A percentile compares a stretch with the other conserved stretches of the same genome.
Evolutionary conservation across 2,329 filamentous ascomycete genomes (phyloP).

Genomic region (Fusarium haematococcum): DNA sequence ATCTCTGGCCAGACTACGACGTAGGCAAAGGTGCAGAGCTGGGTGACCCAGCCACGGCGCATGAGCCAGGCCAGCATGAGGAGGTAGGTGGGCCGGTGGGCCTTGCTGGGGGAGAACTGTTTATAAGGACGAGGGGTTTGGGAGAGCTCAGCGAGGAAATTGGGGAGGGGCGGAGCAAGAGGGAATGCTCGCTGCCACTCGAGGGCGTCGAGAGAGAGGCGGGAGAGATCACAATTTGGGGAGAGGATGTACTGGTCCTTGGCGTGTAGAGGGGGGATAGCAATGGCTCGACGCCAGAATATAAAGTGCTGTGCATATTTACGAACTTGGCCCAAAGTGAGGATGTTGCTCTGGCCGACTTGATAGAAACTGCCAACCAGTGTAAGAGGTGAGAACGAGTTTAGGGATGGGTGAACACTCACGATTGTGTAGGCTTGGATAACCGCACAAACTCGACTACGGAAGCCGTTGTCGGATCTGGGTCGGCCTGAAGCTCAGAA

Average conservation of each 20-base stretch:
- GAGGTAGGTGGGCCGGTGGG: conserved; percentile 88
- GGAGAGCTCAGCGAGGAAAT: conserved; percentile 88
- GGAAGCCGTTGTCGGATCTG: conserved; percentile 79
- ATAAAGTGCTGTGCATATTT: conserved; percentile 93
- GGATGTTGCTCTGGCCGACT: conserved; percentile 75
- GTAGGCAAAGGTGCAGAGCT: conserved; percentile 91
- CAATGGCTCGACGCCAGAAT: conserved; percentile 93
- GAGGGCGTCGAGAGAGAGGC: conserved; percentile 75
- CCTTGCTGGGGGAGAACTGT: conserved; percentile 84
- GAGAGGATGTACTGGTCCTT: conserved; percentile 93
- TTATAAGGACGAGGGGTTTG: conserved; percentile 86
- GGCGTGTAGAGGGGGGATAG: conserved; percentile 89
- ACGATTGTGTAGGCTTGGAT: conserved; percentile 75
- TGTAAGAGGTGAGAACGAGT: conserved; percentile 2
- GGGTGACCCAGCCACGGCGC: conserved; percentile 92
- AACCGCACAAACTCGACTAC: conserved; percentile 86
- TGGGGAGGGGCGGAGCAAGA: conserved; percentile 82
- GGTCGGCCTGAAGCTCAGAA: conserved; percentile 80
- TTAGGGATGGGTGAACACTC: conserved; percentile 42
- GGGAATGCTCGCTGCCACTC: conserved; percentile 85
- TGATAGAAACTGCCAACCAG: conserved; percentile 67
- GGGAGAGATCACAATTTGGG: conserved; percentile 84
- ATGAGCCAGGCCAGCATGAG: conserved; percentile 94
- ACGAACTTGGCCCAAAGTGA: conserved; percentile 84
- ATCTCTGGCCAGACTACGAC: conserved; percentile 86